These are phyloP conservation scores for Chalaropsis ovoidea DNA, from an alignment of 2,329 filamentous ascomycete genomes.

Conservation along the genomic window DNA sequence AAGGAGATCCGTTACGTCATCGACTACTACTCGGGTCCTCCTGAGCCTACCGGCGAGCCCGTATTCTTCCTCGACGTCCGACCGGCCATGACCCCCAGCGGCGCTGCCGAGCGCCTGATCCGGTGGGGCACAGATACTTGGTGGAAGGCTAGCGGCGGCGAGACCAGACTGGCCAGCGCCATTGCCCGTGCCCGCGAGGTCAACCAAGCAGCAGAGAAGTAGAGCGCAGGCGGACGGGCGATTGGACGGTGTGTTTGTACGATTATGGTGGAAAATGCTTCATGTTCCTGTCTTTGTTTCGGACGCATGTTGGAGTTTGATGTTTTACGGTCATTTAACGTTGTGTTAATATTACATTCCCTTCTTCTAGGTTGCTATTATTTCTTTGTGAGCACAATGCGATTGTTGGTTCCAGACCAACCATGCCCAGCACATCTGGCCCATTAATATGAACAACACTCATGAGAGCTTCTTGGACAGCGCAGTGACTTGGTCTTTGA, in stretches of 20 bases:
- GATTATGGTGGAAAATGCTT: slow-evolving; percentile 11
- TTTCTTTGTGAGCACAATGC: not conserved
- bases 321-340: slow-evolving; percentile 1
- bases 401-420: slow-evolving; percentile 3
- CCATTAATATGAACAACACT: not conserved
- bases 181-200: not conserved
- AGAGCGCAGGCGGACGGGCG: not conserved
- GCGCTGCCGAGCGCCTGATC: slow-evolving; percentile 70
- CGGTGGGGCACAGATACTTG: slow-evolving; percentile 89
- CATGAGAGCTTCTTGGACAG: slow-evolving; percentile 29
- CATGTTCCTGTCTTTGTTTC: not conserved
- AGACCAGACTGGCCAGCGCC: slow-evolving; percentile 14
- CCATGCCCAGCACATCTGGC: not conserved
- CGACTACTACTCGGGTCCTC: slow-evolving; percentile 83
- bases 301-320: slow-evolving; percentile 10
- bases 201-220: slow-evolving; percentile 4
- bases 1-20: slow-evolving; percentile 89
- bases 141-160: slow-evolving; percentile 74
- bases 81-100: slow-evolving; percentile 72
- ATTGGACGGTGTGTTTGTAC: not conserved
- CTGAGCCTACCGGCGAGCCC: slow-evolving; percentile 75
- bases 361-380: not conserved
- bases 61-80: slow-evolving; percentile 94
- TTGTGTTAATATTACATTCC: slow-evolving; percentile 7
- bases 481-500: slow-evolving; percentile 44